These are phyloP conservation scores for Prinsepia uniflora DNA, from an alignment of 306 rosid species.

Conservation along the genomic window DNA sequence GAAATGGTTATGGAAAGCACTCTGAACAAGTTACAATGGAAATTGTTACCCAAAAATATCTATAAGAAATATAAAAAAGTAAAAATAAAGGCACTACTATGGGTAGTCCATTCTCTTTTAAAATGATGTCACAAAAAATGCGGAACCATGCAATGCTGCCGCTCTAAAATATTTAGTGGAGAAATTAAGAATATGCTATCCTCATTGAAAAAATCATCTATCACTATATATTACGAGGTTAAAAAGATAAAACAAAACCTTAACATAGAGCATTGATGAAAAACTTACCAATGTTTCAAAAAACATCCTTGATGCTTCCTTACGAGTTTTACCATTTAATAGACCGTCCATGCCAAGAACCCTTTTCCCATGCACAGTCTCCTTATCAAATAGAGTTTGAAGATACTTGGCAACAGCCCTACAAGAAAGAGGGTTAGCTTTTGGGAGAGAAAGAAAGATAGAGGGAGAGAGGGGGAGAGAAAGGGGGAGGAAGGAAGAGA, in stretches of 20 bases:
- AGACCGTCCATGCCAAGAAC: slow-evolving; percentile 65
- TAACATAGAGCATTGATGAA: not conserved
- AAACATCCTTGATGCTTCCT: slow-evolving; percentile 80
- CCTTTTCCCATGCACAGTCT: slow-evolving; percentile 54
- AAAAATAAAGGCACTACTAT: not conserved
- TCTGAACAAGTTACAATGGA: not conserved
- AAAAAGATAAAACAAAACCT: not conserved
- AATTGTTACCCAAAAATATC: not conserved
- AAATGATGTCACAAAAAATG: not conserved
- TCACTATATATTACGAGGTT: not conserved
- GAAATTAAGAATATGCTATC: not conserved
- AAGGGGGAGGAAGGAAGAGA: not conserved
- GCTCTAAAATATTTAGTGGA: not conserved
- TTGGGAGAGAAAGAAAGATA: not conserved
- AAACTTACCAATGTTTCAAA: slow-evolving; percentile 73
- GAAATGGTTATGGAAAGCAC: not conserved
- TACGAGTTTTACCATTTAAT: slow-evolving; percentile 62
- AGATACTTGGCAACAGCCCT: slow-evolving; percentile 97
- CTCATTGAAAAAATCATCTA: not conserved
- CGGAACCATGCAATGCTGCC: not conserved
- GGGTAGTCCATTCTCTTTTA: not conserved
- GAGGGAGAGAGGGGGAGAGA: not conserved
- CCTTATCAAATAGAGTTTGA: slow-evolving; percentile 78
- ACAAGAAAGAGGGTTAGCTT: slow-evolving; percentile 24
- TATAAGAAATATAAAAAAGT: not conserved